These are phyloP conservation scores for Sechiopsis laciniata DNA, from an alignment of 306 rosid genomes.

Conservation along the genomic window DNA sequence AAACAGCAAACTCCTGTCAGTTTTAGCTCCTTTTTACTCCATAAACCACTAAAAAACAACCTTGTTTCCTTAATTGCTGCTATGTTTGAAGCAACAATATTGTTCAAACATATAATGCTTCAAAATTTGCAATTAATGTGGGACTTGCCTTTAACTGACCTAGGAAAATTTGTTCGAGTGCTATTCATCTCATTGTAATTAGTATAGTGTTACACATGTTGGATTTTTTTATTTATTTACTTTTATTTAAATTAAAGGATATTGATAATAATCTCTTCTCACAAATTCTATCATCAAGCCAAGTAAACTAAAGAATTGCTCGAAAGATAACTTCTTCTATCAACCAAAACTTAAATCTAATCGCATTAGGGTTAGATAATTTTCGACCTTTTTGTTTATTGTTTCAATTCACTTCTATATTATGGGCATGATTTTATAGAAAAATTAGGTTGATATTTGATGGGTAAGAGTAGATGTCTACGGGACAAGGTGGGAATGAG, in stretches of 20 bases:
- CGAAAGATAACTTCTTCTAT: too few species aligned
- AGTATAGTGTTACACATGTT: background rate
- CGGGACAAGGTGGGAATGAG: too few species aligned
- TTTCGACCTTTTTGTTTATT: background rate
- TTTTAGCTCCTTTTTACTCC: background rate
- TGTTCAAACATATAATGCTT: background rate
- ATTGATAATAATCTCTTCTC: too few species aligned
- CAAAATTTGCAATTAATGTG: background rate
- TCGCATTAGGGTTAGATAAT: background rate
- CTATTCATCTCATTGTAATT: background rate
- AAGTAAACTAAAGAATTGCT: too few species aligned
- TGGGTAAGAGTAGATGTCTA: background rate
- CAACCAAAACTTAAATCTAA: background rate
- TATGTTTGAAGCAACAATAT: slow-evolving; percentile 13
- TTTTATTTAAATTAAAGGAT: too few species aligned
- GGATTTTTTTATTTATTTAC: too few species aligned
- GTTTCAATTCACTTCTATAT: background rate
- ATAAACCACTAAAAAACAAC: slow-evolving; percentile 11
- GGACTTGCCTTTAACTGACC: background rate
- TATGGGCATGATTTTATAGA: too few species aligned
- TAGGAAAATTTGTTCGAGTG: background rate
- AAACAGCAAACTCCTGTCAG: background rate
- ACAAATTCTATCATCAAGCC: too few species aligned
- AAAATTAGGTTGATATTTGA: background rate
- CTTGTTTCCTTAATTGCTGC: slow-evolving; percentile 16